These are phyloP conservation scores for Trichoderma cornu-damae DNA, from an alignment of 2,329 filamentous ascomycete genomes.

Conservation along the genomic window DNA sequence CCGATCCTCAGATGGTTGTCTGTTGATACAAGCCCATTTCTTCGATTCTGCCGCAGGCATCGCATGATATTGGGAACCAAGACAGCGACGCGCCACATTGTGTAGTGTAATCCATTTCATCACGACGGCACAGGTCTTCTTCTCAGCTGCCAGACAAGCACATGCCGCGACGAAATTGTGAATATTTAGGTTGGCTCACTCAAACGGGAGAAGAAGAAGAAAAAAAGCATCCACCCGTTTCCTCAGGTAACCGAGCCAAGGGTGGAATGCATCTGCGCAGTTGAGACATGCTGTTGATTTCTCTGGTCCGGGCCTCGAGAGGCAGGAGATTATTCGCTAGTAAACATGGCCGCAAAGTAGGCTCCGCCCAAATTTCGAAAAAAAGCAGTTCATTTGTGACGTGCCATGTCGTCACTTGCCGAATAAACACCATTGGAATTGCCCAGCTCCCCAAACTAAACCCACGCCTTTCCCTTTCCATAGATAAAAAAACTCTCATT, in stretches of 20 bases:
- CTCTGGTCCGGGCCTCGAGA: slow-evolving; percentile 26
- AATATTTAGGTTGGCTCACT: slow-evolving; percentile 1
- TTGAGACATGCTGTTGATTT: slow-evolving; percentile 23
- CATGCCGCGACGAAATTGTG: not conserved
- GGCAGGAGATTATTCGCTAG: slow-evolving; percentile 28
- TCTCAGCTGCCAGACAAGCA: not conserved
- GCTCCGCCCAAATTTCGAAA: slow-evolving; percentile 18
- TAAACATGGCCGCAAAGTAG: slow-evolving; percentile 27
- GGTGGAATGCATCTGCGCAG: not conserved
- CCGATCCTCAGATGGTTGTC: too few relatives aligned
- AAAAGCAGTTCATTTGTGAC: slow-evolving; percentile 29
- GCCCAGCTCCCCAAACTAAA: slow-evolving; percentile 17
- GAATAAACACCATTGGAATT: slow-evolving; percentile 26
- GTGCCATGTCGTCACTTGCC: slow-evolving; percentile 31
- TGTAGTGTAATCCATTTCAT: not conserved
- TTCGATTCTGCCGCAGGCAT: too few relatives aligned
- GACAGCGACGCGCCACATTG: not conserved
- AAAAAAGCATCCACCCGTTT: not conserved
- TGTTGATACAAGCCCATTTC: too few relatives aligned
- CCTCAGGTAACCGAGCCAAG: not conserved
- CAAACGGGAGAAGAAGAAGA: too few relatives aligned
- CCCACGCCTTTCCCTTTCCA: not conserved
- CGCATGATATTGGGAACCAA: not conserved
- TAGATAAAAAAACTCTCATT: slow-evolving; percentile 4
- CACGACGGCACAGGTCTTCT: not conserved